A percentile compares a stretch with the other conserved stretches of the same genome.
Conservation (phyloP, 768 basidiomycete species). For the Phanerodontia chrysosporium region DNA sequence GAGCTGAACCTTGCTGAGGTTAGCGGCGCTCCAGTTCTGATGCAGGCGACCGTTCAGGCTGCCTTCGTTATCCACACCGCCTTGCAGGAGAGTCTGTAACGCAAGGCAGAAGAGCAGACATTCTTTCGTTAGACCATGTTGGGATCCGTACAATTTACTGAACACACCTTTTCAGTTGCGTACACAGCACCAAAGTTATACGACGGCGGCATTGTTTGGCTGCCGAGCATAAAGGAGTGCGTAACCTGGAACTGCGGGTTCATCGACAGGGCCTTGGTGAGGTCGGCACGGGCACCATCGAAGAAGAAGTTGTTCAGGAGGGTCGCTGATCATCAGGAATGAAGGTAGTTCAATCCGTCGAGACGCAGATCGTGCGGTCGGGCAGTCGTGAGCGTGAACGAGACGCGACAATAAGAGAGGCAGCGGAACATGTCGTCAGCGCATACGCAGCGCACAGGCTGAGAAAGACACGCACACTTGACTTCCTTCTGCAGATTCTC, state of each 20-base stretch:
- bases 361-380: not conserved
- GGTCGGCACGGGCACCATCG: constrained; percentile 94
- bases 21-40: constrained; percentile 76
- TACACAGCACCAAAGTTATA: constrained; percentile 96
- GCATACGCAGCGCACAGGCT: not conserved
- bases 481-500: constrained; percentile 94
- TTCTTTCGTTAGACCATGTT: constrained; percentile 10
- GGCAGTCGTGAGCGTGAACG: not conserved
- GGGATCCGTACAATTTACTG: not conserved
- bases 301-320: constrained; percentile 93
- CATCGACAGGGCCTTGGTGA: constrained; percentile 88
- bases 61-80: constrained; percentile 90
- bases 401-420: not conserved
- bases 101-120: constrained; percentile 11
- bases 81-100: constrained; percentile 85
- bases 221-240: constrained; percentile 90
- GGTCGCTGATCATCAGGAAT: constrained; percentile 51
- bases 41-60: constrained; percentile 86
- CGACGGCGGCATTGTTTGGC: constrained; percentile 75
- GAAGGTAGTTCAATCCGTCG: not conserved
- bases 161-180: constrained; percentile 71
- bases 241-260: constrained; percentile 98
- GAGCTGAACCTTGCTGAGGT: constrained; percentile 82
- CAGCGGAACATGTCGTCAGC: not conserved
- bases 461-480: constrained; percentile 54